phyloP scores from a whole-genome alignment of 2,329 filamentous ascomycete genomes.

The Didymella pinodella region DNA sequence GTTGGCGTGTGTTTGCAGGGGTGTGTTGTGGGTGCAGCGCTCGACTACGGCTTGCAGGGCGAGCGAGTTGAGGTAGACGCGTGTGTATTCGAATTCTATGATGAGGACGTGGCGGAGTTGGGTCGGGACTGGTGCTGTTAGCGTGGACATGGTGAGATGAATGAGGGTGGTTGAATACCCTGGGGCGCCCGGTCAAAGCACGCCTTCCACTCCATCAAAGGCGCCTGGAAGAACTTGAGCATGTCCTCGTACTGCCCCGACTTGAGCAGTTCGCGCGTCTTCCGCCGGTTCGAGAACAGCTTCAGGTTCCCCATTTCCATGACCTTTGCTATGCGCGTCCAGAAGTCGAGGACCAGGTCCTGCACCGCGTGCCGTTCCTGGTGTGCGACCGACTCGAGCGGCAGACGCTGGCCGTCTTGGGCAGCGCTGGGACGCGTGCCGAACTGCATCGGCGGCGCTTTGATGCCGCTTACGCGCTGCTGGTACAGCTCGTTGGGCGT shows the following conservation, averaged over 20 bases:
- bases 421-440: slow-evolving; percentile 39
- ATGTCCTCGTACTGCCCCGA: slow-evolving; percentile 83
- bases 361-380: slow-evolving; percentile 53
- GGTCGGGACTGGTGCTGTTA: slow-evolving; percentile 56
- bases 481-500: slow-evolving; percentile 47
- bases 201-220: slow-evolving; percentile 78
- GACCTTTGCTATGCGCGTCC: slow-evolving; percentile 90
- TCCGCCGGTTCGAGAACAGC: slow-evolving; percentile 84
- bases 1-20: slow-evolving; percentile 46
- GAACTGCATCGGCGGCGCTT: slow-evolving; percentile 46
- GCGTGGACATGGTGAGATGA: background rate
- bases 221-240: slow-evolving; percentile 80
- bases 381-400: slow-evolving; percentile 47
- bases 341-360: slow-evolving; percentile 76
- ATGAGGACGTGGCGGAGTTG: slow-evolving; percentile 77
- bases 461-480: slow-evolving; percentile 48
- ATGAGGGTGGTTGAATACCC: slow-evolving; percentile 36
- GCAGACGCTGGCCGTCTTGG: slow-evolving; percentile 45
- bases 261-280: slow-evolving; percentile 88
- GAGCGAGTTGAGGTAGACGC: slow-evolving; percentile 93
- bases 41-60: slow-evolving; percentile 95
- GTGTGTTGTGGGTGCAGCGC: slow-evolving; percentile 80
- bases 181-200: slow-evolving; percentile 79
- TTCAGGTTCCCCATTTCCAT: slow-evolving; percentile 92
- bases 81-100: slow-evolving; percentile 95